Evolutionary conservation across 768 basidiomycete genomes (phyloP), one percentile per base, ranked within the genome.

Genomic region (Xanthoconium purpureum): DNA sequence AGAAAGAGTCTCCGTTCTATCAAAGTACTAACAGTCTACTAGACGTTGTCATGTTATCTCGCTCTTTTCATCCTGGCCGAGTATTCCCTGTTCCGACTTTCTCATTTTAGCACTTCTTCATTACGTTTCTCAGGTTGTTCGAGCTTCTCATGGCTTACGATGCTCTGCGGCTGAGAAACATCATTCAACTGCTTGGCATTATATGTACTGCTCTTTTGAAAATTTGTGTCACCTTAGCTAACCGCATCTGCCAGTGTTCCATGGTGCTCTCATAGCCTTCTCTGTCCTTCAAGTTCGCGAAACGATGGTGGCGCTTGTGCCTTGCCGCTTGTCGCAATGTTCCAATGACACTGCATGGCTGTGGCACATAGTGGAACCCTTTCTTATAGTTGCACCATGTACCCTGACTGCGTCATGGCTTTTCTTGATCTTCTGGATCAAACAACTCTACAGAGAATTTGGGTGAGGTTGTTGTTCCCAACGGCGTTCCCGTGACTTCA

Each of bases 11-110:
- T 33, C 32, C 6, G 7, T 35, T 4, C n/a, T 37, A 8, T 60
- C 24, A 4, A 24, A 47, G 54, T 45, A 50, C 56, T 59, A 57
- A 70, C 35, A 17, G 50, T n/a, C 48, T 40, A 15, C 50, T 6
- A 90, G 87, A 92, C 91, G 12, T 69, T 92, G 51, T 86, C 90
- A 57, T 92, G 91, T 71, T 94, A 92, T 69, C 82, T 94, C 6
- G 89, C 89, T 5, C 76, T 94, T 7, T 94, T 92, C 69, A 84
- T 85, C 24, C 76, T 94, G 12, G 91, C 88, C 54, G 90, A 89
- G 91, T 91, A 67, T 49, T 82, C 73, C 39, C 38, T 50, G 15
- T 46, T 37, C 46, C 33, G 42, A 14, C n/a, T 28, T 15, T 10
- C 17, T 30, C 56, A 7, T 33, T 64, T 8, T 67, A 9, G 18